phyloP scores from a whole-genome alignment of 1,284 basidiomycete species.

The Lignosus rhinocerotis region DNA sequence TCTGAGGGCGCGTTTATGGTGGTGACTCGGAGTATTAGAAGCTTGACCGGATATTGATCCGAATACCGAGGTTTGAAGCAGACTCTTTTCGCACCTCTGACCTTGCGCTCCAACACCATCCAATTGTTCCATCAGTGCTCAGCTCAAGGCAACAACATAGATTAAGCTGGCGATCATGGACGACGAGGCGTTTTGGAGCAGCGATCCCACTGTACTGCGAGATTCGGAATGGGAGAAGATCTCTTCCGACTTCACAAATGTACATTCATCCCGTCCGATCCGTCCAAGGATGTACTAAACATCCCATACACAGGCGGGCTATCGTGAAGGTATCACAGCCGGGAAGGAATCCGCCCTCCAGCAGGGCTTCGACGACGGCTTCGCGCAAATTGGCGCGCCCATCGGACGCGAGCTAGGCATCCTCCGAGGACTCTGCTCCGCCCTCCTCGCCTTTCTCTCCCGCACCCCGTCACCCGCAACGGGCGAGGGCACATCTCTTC shows the following conservation, averaged over 20 bases:
- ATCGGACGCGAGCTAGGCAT: constrained; percentile 72
- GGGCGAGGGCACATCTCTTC: background rate
- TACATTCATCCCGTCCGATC: constrained; percentile 32
- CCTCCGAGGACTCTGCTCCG: constrained; percentile 67
- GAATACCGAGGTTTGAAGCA: too few relatives aligned
- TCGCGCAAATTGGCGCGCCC: constrained; percentile 68
- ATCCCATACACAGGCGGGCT: constrained; percentile 63
- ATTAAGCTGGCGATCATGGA: constrained; percentile 16
- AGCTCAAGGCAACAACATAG: too few relatives aligned
- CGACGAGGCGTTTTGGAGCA: constrained; percentile 58
- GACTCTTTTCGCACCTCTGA: too few relatives aligned
- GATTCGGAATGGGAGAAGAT: constrained; percentile 67
- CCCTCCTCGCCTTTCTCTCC: constrained; percentile 54
- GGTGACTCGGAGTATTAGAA: too few relatives aligned
- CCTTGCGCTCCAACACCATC: too few relatives aligned
- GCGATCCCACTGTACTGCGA: constrained; percentile 36
- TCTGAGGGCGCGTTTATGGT: too few relatives aligned
- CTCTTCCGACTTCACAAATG: constrained; percentile 66
- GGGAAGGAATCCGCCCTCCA: constrained; percentile 83
- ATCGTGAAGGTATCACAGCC: constrained; percentile 84
- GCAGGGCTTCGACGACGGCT: constrained; percentile 80
- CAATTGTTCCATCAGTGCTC: too few relatives aligned
- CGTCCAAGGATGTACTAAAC: background rate
- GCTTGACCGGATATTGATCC: too few relatives aligned
- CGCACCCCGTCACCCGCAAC: constrained; percentile 2